Base-by-base conservation (phyloP, 768 basidiomycete species). In the Serpula lacrymans region DNA sequence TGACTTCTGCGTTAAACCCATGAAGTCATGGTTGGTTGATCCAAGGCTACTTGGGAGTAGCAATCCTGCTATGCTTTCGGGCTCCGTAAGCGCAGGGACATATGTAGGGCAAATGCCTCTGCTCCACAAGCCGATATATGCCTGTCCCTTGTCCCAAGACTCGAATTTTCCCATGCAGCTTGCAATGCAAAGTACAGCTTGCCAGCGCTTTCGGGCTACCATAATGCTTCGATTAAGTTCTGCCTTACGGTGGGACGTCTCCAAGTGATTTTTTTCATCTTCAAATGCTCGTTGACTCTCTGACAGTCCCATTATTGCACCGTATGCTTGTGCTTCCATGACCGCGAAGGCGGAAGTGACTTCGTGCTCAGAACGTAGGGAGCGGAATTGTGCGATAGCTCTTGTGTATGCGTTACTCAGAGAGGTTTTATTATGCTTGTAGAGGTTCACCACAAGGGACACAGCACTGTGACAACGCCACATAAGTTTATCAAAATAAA, bases 371-470 rank as follows among this genome's bases (percentile, higher is more conserved):
- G 91, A 82, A 27, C 93, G 83, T 28, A 99, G 74, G 12, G 89
- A 71, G 33, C 89, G 86, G 66, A 93, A 99, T 62, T 98, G 90
- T 5, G 80, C 73, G 8, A 93, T 73, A 21, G 90, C 84, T 9
- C 70, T 65, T 2, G 75, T 72, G 60, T 99, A 99, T 10, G 96
- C 95, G 33, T 81, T 64, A 3, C 86, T 80, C 21, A 96, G 68
- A 0, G 88, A 70, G 23, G 80, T 40, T 6, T 58, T 44, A 57
- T 91, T 85, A 43, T 77, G 47, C 46, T 78, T 63, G 60, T 90
- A 78, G 11, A 98, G 71, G 59, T 84, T 89, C 28, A 86, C 64
- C n/a, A 84, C 73, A 62, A 87, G 97, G 35, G 73, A 75, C 41
- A 98, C 74, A 18, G 78, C 78, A 58, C 96, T 99, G 52, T 1